Evolutionary conservation across 148 eudicot genomes (phyloP), one percentile per base, ranked within the genome.

Genomic region (Rhododendron ovatum): DNA sequence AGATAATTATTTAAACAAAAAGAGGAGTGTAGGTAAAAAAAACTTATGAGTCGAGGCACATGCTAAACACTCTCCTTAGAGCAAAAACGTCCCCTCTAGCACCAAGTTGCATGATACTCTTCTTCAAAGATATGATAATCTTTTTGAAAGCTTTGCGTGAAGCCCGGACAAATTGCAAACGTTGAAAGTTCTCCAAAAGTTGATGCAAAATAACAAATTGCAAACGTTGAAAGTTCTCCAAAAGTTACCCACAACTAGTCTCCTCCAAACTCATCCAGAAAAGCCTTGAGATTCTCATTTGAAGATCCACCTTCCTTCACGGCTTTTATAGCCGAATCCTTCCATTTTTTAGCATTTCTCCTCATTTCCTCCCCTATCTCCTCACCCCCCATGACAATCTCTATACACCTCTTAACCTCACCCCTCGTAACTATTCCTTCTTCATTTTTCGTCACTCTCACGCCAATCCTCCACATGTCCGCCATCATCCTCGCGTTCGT

Each of bases 401-500:
- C 87, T 53, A 90, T 77, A 84, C 91, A 89, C 85, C 89, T 88
- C 81, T 28, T 87, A 30, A 91, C 78, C 87, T 91, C 93, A 26
- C 86, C 88, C 6, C 89, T 71, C 33, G 78, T 85, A 2, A 85
- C 86, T 11, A 89, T 67, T 35, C 89, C 90, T 1, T 84, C 91
- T 14, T 85, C 89, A 37, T 86, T 84, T 69, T 2, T 51, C 0
- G 80, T 83, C 20, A 84, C 91, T 83, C 90, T 92, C 69, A 91
- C 87, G 33, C 93, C 93, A 0, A 53, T 85, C 84, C 43, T 86
- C 91, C 91, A 93, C 0, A 86, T 78, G 53, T 93, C 93, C 30
- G 86, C 88, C 20, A 93, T 59, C 13, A 93, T 76, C 86, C 87
- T 93, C 45, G 93, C 92, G 37, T 93, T 90, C 5, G 92, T 93